Percentiles rank a stretch among this genome's conserved stretches.
Evolutionary conservation across 352 stramenopile species (phyloP).

Genomic region (Phytopythium ostracodes): DNA sequence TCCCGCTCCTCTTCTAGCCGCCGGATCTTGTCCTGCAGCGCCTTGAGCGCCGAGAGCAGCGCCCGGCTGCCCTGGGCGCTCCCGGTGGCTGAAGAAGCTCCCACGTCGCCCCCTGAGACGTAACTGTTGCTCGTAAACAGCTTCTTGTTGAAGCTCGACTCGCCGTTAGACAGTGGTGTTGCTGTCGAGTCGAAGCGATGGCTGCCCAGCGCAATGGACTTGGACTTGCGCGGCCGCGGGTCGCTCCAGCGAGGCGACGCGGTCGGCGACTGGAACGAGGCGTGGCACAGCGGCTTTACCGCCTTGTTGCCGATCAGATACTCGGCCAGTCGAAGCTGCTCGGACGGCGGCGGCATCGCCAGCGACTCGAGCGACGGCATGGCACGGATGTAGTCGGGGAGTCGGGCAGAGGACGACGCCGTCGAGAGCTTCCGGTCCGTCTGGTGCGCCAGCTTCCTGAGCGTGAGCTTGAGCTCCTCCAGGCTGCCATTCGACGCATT

Average conservation of each 20-base stretch:
- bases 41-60: slow-evolving; percentile 67
- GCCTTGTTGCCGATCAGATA: slow-evolving; percentile 8
- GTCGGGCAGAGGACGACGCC: slow-evolving; percentile 10
- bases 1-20: slow-evolving; percentile 66
- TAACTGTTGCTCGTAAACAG: slow-evolving; percentile 13
- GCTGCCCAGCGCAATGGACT: slow-evolving; percentile 12
- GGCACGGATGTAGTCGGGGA: slow-evolving; percentile 26
- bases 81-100: neutral
- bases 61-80: slow-evolving; percentile 52
- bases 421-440: slow-evolving; percentile 14
- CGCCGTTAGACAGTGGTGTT: neutral
- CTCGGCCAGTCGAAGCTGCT: slow-evolving; percentile 19
- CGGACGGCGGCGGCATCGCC: slow-evolving; percentile 8
- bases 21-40: slow-evolving; percentile 74
- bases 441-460: slow-evolving; percentile 52
- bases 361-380: slow-evolving; percentile 14
- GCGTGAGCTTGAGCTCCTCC: slow-evolving; percentile 64
- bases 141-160: slow-evolving; percentile 26
- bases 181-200: neutral
- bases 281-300: slow-evolving; percentile 13
- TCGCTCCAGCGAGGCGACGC: slow-evolving; percentile 7
- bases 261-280: slow-evolving; percentile 20
- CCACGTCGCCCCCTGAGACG: neutral
- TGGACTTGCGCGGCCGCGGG: slow-evolving; percentile 9
- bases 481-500: slow-evolving; percentile 18